Conservation (phyloP, 805 yeast species). For the Saturnispora halmiae region DNA sequence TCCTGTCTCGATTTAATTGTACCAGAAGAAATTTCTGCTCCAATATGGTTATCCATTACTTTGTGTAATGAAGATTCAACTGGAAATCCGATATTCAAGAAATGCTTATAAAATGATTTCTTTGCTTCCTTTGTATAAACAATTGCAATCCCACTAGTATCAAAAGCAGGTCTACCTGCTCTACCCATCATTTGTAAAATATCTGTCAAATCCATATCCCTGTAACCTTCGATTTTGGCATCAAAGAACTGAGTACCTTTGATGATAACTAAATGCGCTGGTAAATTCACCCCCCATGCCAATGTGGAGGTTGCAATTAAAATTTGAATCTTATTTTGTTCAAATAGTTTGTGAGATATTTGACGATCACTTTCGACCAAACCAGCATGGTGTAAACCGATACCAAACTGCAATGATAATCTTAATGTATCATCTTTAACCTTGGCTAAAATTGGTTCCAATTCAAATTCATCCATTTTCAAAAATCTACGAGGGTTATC, state of each 20-base stretch:
- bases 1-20: conserved; percentile 55
- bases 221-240: conserved; percentile 56
- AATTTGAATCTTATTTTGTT: conserved; percentile 58
- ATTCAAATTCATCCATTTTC: conserved; percentile 55
- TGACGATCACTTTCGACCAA: conserved; percentile 64
- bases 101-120: conserved; percentile 68
- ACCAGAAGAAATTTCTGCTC: conserved; percentile 71
- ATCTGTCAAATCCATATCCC: conserved; percentile 77
- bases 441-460: conserved; percentile 37
- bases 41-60: conserved; percentile 68
- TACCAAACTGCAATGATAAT: conserved; percentile 67
- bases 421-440: conserved; percentile 80
- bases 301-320: conserved; percentile 73
- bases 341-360: conserved; percentile 62
- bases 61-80: conserved; percentile 74
- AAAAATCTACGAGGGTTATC: conserved; percentile 65
- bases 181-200: conserved; percentile 80
- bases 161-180: conserved; percentile 77
- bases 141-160: conserved; percentile 68
- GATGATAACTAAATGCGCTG: conserved; percentile 70
- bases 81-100: conserved; percentile 71
- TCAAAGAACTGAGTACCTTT: conserved; percentile 68
- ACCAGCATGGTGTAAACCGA: conserved; percentile 79
- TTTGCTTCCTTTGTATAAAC: conserved; percentile 70
- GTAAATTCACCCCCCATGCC: conserved; percentile 83